Evolutionary conservation across 306 rosid species (phyloP).

Genomic region (Quercus ilex): DNA sequence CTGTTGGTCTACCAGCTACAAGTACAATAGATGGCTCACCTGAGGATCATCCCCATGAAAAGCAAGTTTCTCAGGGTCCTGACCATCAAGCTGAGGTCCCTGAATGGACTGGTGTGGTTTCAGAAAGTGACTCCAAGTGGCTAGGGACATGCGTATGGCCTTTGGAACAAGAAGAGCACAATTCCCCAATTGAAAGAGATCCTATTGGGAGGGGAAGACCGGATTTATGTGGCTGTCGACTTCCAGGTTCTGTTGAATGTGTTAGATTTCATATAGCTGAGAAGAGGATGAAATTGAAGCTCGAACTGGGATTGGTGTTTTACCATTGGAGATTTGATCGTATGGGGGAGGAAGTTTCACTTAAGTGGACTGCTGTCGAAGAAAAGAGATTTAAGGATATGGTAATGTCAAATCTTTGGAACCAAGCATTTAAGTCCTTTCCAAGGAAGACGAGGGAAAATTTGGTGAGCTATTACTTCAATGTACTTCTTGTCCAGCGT

Average conservation of each 20-base stretch:
- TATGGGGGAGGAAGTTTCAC: constrained; percentile 90
- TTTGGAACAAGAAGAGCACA: constrained; percentile 16
- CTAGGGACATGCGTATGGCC: constrained; percentile 69
- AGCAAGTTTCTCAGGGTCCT: constrained; percentile 51
- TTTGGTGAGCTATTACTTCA: constrained; percentile 80
- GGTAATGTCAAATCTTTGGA: constrained; percentile 40
- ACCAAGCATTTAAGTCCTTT: constrained; percentile 42
- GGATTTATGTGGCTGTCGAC: constrained; percentile 47
- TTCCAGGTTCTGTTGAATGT: constrained; percentile 70
- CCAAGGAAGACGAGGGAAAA: constrained; percentile 48
- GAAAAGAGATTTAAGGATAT: constrained; percentile 64
- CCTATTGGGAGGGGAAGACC: constrained; percentile 49
- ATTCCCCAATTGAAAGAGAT: constrained; percentile 7
- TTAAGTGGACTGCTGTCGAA: constrained; percentile 71
- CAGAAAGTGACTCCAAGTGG: constrained; percentile 75
- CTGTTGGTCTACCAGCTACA: constrained; percentile 13
- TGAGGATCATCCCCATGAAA: constrained; percentile 23
- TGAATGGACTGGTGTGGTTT: constrained; percentile 60
- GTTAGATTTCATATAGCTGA: constrained; percentile 83
- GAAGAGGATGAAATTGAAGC: constrained; percentile 68
- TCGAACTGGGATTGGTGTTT: constrained; percentile 60
- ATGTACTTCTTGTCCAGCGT: constrained; percentile 57
- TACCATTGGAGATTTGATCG: constrained; percentile 64
- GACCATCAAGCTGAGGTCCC: constrained; percentile 68
- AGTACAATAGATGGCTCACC: not conserved